These are phyloP conservation scores for Chalaropsis ovoidea DNA, from an alignment of 2,329 filamentous ascomycete genomes.

Conservation along the genomic window DNA sequence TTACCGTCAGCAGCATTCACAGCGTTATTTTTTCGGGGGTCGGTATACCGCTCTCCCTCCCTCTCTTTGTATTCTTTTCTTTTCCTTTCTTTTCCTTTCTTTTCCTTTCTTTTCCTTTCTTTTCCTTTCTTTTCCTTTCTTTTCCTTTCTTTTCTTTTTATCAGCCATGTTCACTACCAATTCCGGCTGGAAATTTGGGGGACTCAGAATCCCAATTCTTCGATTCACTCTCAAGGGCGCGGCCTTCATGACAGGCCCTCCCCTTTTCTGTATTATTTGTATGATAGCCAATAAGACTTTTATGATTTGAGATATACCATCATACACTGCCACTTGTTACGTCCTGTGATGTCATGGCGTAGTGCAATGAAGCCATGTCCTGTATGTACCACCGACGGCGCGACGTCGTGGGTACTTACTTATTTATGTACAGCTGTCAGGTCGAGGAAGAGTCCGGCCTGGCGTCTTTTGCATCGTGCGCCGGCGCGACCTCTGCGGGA, in stretches of 20 bases:
- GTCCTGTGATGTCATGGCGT: too few relatives aligned
- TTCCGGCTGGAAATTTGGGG: conserved; percentile 1
- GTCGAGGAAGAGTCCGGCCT: not conserved
- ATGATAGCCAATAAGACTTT: conserved; percentile 7
- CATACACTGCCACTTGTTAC: not conserved
- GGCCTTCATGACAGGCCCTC: not conserved
- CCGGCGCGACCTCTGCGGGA: not conserved
- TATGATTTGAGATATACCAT: conserved; percentile 8
- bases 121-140: too few relatives aligned
- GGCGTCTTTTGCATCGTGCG: not conserved
- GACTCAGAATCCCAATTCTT: conserved; percentile 13
- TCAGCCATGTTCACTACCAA: not conserved
- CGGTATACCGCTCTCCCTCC: not conserved
- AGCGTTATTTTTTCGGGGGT: not conserved
- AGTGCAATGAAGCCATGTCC: too few relatives aligned
- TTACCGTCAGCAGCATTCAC: conserved; percentile 3
- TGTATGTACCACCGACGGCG: too few relatives aligned
- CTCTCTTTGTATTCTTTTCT: conserved; percentile 11
- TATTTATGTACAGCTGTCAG: not conserved
- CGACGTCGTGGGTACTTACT: too few relatives aligned
- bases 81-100: too few relatives aligned
- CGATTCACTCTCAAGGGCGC: conserved; percentile 10
- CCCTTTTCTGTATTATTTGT: conserved; percentile 17
- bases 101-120: too few relatives aligned
- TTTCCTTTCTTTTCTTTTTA: too few relatives aligned